These are phyloP conservation scores for Musa acuminata DNA, from an alignment of 176 grass and related monocot species.

Conservation along the genomic window DNA sequence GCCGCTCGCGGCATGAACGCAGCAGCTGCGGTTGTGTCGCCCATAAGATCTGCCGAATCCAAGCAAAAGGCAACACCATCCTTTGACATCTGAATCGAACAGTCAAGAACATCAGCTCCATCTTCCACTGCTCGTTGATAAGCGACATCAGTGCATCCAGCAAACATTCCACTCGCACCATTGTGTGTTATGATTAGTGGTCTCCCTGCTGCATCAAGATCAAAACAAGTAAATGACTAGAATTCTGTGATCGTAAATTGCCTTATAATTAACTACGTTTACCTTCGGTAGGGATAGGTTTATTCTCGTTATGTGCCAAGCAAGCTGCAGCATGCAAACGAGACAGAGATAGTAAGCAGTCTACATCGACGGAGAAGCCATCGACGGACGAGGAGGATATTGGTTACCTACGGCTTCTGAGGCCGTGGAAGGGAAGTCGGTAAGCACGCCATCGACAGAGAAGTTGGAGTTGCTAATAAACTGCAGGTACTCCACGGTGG, in stretches of 20 bases:
- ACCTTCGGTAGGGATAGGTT: conserved; percentile 14
- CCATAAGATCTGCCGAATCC: conserved; percentile 44
- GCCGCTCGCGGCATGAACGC: conserved; percentile 43
- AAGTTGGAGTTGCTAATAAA: conserved; percentile 67
- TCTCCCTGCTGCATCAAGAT: conserved; percentile 25
- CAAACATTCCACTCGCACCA: conserved; percentile 55
- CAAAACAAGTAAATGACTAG: conserved; percentile 4
- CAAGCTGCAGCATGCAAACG: conserved; percentile 53
- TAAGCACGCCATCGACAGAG: conserved; percentile 60
- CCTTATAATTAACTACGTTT: background rate
- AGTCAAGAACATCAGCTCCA: conserved; percentile 62
- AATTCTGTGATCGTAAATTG: background rate
- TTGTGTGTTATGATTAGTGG: conserved; percentile 54
- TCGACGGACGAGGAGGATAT: too few species aligned
- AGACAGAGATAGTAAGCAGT: conserved; percentile 1
- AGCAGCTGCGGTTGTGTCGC: conserved; percentile 35
- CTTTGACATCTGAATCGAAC: conserved; percentile 74
- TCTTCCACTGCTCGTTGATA: conserved; percentile 54
- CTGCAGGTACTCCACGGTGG: conserved; percentile 58
- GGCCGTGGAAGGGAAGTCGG: conserved; percentile 79
- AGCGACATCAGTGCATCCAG: conserved; percentile 49
- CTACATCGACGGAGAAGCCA: too few species aligned
- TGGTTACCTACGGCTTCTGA: conserved; percentile 68
- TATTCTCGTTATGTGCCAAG: conserved; percentile 53
- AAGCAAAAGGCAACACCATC: conserved; percentile 70